These are phyloP conservation scores for Hypoxylon rubiginosum DNA, from an alignment of 2,329 filamentous ascomycete species.

Conservation along the genomic window DNA sequence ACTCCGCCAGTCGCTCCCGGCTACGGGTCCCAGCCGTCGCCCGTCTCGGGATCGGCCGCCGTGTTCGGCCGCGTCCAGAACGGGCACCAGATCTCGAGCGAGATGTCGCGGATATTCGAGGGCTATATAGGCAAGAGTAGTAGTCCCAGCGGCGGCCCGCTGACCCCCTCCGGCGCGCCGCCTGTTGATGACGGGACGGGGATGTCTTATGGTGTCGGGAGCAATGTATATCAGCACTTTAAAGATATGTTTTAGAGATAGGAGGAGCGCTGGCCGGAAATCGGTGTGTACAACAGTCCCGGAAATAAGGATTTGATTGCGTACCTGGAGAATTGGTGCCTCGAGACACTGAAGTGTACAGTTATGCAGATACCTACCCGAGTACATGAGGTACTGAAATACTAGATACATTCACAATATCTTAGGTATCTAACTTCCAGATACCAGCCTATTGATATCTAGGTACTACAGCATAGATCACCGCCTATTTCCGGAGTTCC, in stretches of 20 bases:
- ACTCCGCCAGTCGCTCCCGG: conserved; percentile 31
- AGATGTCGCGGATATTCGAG: conserved; percentile 66
- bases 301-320: not conserved
- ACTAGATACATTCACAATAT: too few relatives aligned
- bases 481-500: too few relatives aligned
- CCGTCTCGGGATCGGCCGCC: conserved; percentile 35
- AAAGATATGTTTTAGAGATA: conserved; percentile 50
- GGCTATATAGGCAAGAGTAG: conserved; percentile 52
- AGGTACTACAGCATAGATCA: too few relatives aligned
- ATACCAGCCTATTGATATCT: too few relatives aligned
- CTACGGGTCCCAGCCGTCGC: conserved; percentile 37
- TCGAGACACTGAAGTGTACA: too few relatives aligned
- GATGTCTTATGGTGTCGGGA: conserved; percentile 31
- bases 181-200: conserved; percentile 21
- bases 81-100: conserved; percentile 64
- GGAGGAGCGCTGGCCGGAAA: too few relatives aligned
- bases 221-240: conserved; percentile 51
- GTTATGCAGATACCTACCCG: too few relatives aligned
- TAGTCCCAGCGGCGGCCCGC: conserved; percentile 3
- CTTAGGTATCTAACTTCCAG: too few relatives aligned
- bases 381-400: too few relatives aligned
- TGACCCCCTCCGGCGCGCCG: conserved; percentile 29
- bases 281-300: not conserved
- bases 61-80: conserved; percentile 53
- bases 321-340: too few relatives aligned